A percentile compares a stretch with the other conserved stretches of the same genome.
phyloP scores from a whole-genome alignment of 2,329 filamentous ascomycete species.

The Colletotrichum sp. region DNA sequence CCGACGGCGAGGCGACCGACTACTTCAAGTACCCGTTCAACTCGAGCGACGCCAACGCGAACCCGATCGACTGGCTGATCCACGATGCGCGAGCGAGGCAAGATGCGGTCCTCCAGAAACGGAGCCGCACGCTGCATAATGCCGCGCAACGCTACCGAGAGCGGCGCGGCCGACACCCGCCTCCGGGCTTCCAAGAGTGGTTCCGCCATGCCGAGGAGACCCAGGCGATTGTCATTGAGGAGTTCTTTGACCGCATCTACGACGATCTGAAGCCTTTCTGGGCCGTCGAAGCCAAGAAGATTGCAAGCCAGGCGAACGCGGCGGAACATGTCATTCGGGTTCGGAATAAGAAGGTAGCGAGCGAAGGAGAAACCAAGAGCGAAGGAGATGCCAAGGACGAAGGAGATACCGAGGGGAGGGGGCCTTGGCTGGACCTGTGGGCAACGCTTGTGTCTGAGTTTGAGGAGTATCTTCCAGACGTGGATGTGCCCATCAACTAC shows the following conservation, averaged over 20 bases:
- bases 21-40: slow-evolving; percentile 22
- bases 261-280: slow-evolving; percentile 67
- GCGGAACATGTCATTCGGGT: slow-evolving; percentile 54
- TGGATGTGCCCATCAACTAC: slow-evolving; percentile 71
- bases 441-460: slow-evolving; percentile 55
- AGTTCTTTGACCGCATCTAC: slow-evolving; percentile 70
- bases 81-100: slow-evolving; percentile 48
- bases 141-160: slow-evolving; percentile 61
- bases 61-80: slow-evolving; percentile 59
- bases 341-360: slow-evolving; percentile 46
- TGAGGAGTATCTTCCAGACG: slow-evolving; percentile 60
- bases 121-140: slow-evolving; percentile 52
- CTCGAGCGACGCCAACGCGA: slow-evolving; percentile 30
- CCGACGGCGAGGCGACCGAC: slow-evolving; percentile 16
- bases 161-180: slow-evolving; percentile 63
- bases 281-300: slow-evolving; percentile 52
- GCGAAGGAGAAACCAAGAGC: slow-evolving; percentile 41
- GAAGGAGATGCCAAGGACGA: slow-evolving; percentile 5
- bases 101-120: slow-evolving; percentile 42
- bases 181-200: slow-evolving; percentile 68
- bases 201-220: slow-evolving; percentile 56
- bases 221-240: slow-evolving; percentile 63
- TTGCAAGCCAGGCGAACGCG: slow-evolving; percentile 41
- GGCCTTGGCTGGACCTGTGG: slow-evolving; percentile 54
- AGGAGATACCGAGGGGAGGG: slow-evolving; percentile 43